These are phyloP conservation scores for Aspergillus flavus DNA, from an alignment of 2,329 filamentous ascomycete genomes.

Conservation along the genomic window DNA sequence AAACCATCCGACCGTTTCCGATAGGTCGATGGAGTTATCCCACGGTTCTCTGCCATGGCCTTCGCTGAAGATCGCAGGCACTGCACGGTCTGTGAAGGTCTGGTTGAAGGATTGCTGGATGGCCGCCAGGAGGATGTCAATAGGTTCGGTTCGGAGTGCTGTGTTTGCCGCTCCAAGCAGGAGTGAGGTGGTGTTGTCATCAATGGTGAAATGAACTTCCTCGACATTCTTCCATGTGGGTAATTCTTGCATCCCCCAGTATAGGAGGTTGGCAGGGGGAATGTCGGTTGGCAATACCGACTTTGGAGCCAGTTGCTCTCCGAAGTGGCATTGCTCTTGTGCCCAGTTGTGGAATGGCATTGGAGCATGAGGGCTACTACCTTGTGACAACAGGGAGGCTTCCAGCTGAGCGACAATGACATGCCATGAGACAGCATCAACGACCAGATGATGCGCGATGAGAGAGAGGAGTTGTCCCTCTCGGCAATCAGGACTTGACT, in stretches of 20 bases:
- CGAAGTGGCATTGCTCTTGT: constrained; percentile 13
- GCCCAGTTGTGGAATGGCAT: constrained; percentile 24
- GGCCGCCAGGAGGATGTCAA: constrained; percentile 25
- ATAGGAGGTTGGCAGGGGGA: neutral
- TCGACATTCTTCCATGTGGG: constrained; percentile 5
- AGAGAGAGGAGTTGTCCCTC: neutral
- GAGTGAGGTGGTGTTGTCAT: neutral
- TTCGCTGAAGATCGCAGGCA: constrained; percentile 25
- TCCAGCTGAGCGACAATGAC: constrained; percentile 2
- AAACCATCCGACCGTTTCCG: constrained; percentile 28
- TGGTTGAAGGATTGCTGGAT: constrained; percentile 17
- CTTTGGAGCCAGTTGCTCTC: neutral
- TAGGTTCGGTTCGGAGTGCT: constrained; percentile 19
- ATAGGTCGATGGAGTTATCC: constrained; percentile 19
- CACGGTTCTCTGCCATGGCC: constrained; percentile 27
- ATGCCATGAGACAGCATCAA: constrained; percentile 9
- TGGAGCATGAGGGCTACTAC: neutral
- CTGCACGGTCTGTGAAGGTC: constrained; percentile 12
- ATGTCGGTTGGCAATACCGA: neutral
- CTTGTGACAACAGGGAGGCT: neutral
- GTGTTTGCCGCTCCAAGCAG: constrained; percentile 15
- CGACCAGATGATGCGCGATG: constrained; percentile 3
- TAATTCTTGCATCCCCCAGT: constrained; percentile 7
- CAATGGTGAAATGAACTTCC: neutral
- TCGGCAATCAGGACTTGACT: neutral